phyloP scores from a whole-genome alignment of 2,329 filamentous ascomycete species.

The Orbilia ellipsospora region DNA sequence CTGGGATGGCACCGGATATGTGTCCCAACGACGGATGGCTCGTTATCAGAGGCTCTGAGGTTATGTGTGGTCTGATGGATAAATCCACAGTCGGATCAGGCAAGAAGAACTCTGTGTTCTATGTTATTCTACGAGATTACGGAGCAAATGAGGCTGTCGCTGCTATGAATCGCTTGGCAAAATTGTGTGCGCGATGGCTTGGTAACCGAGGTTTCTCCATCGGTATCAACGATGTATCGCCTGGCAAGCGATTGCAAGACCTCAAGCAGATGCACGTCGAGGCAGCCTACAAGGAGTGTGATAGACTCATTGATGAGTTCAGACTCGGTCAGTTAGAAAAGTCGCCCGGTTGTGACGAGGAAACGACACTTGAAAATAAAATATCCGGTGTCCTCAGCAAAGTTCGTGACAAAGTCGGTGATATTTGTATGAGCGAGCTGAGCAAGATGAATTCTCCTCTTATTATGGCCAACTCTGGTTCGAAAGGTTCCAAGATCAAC shows the following conservation, averaged over 20 bases:
- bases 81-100: conserved; percentile 96
- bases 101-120: conserved; percentile 98
- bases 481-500: conserved; percentile 97
- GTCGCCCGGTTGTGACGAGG: conserved; percentile 87
- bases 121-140: conserved; percentile 94
- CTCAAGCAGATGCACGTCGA: conserved; percentile 81
- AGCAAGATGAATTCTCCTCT: conserved; percentile 92
- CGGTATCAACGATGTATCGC: conserved; percentile 93
- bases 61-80: conserved; percentile 98
- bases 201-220: conserved; percentile 95
- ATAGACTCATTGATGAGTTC: conserved; percentile 83
- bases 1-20: conserved; percentile 73
- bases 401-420: conserved; percentile 89
- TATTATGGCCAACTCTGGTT: conserved; percentile 97
- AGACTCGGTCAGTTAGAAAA: conserved; percentile 84
- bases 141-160: conserved; percentile 87
- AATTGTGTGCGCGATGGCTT: conserved; percentile 86
- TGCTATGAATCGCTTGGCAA: conserved; percentile 93
- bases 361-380: conserved; percentile 88
- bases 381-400: conserved; percentile 92
- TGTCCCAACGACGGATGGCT: conserved; percentile 90
- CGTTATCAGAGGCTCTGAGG: conserved; percentile 92
- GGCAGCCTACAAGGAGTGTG: conserved; percentile 81
- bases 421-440: conserved; percentile 87
- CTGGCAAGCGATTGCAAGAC: conserved; percentile 75